Base-by-base conservation (phyloP, 2,329 filamentous ascomycete genomes). In the Sordariomycetes sp. region DNA sequence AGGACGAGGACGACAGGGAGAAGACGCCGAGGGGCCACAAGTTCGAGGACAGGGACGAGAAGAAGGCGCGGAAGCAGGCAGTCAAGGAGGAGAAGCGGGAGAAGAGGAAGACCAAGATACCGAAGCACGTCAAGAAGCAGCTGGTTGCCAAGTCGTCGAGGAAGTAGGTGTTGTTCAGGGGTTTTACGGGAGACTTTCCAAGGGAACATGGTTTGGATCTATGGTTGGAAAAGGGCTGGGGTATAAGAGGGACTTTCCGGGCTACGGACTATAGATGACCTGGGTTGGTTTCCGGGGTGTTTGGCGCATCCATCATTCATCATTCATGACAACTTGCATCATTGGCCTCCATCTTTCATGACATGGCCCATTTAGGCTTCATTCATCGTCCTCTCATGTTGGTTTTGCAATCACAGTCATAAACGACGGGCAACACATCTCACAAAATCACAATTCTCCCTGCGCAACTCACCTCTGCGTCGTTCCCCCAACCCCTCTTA, bases 91-190 rank as follows among this genome's bases (percentile, higher is more conserved):
- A 91, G 65, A 96, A 96, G 75, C 84, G 90, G 39, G 91, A 96
- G 70, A 90, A 95, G 75, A 78, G 94, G 60, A 89, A 92, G 70
- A 87, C 89, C 3, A 99, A 99, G 77, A 95, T 99, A 73, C 92
- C 94, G 0, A 99, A 99, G 74, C 84, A 95, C 68, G 62, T 96
- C 36, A 99, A 99, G 80, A 97, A 96, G 77, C 89, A 87, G 68
- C 72, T 95, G 59, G 81, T 95, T 28, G 79, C 78, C 58, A 75
- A 76, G 61, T 77, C 78, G 17, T 76, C 81, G 58, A 75, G 82
- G 62, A 82, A 80, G 65, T 86, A 87, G 74, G 85, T 80, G 25
- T 55, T 42, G n/a, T 42, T 42, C 17, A n/a, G 36, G 36, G 12
- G 12, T 55, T 25, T 54, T 35, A 68, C 35, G 52, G 28, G 28